These are phyloP conservation scores for Fusarium heterosporum DNA, from an alignment of 2,329 filamentous ascomycete species.

Conservation along the genomic window DNA sequence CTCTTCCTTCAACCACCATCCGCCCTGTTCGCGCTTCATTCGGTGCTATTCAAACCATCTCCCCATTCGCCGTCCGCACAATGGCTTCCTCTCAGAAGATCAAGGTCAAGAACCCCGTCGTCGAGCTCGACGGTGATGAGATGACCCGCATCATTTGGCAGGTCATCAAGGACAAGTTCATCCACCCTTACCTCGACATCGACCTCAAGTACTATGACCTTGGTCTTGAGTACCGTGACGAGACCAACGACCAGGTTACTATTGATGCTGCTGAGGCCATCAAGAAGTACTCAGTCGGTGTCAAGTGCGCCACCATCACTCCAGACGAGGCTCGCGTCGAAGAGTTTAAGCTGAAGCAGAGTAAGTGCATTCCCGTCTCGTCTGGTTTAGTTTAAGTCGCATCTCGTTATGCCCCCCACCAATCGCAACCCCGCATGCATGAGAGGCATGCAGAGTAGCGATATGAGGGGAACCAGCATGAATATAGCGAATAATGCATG, in stretches of 20 bases:
- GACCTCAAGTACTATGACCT: slow-evolving; percentile 99
- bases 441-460: slow-evolving; percentile 26
- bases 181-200: slow-evolving; percentile 93
- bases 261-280: slow-evolving; percentile 95
- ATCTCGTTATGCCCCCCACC: slow-evolving; percentile 36
- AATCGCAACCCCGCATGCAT: slow-evolving; percentile 44
- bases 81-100: slow-evolving; percentile 81
- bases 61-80: slow-evolving; percentile 74
- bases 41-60: slow-evolving; percentile 54
- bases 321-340: slow-evolving; percentile 96
- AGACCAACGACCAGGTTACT: slow-evolving; percentile 97
- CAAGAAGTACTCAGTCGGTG: slow-evolving; percentile 98
- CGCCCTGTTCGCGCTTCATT: slow-evolving; percentile 61
- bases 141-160: slow-evolving; percentile 99
- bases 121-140: slow-evolving; percentile 94
- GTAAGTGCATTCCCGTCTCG: slow-evolving; percentile 62
- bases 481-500: slow-evolving; percentile 30
- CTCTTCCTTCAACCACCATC: slow-evolving; percentile 43
- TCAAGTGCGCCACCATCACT: slow-evolving; percentile 99
- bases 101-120: slow-evolving; percentile 99
- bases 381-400: slow-evolving; percentile 22
- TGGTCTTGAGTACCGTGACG: slow-evolving; percentile 91
- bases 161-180: slow-evolving; percentile 99
- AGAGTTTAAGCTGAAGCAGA: slow-evolving; percentile 99
- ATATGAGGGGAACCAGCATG: slow-evolving; percentile 20